A percentile compares a stretch with the other conserved stretches of the same genome.
These are phyloP conservation scores for Drechmeria coniospora DNA, from an alignment of 2,329 filamentous ascomycete genomes.

Conservation along the genomic window DNA sequence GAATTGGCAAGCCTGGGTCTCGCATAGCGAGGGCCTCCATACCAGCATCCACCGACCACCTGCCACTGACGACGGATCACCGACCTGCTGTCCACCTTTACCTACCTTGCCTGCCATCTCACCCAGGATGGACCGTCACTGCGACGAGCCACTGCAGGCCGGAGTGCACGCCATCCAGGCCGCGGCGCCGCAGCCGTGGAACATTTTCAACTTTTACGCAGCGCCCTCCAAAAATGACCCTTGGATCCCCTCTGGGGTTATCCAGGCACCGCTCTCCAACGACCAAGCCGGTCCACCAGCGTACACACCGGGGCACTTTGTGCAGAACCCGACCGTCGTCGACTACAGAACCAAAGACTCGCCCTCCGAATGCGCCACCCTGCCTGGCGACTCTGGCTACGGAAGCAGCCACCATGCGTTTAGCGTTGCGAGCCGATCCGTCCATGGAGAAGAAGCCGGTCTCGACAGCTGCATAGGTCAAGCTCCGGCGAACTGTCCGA, in stretches of 20 bases:
- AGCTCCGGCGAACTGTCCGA: slow-evolving; percentile 16
- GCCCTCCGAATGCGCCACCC: slow-evolving; percentile 24
- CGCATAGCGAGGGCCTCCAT: no score
- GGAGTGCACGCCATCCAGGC: neutral
- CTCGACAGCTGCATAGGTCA: slow-evolving; percentile 12
- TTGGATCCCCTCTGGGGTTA: slow-evolving; percentile 23
- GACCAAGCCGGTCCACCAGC: slow-evolving; percentile 15
- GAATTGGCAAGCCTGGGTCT: no score
- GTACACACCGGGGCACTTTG: slow-evolving; percentile 1
- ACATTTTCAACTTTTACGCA: slow-evolving; percentile 19
- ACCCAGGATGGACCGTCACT: slow-evolving; percentile 5
- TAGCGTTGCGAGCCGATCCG: slow-evolving; percentile 27
- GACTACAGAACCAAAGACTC: slow-evolving; percentile 12
- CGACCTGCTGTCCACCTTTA: no score
- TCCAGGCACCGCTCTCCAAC: slow-evolving; percentile 7
- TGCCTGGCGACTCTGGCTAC: slow-evolving; percentile 31
- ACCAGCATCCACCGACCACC: no score
- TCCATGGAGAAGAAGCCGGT: slow-evolving; percentile 21
- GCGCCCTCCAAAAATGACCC: slow-evolving; percentile 21
- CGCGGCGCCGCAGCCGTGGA: slow-evolving; percentile 6
- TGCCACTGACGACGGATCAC: no score
- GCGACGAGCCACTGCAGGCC: neutral
- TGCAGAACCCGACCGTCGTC: slow-evolving; percentile 4
- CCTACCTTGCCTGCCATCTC: no score
- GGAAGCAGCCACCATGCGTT: slow-evolving; percentile 23